phyloP scores from a whole-genome alignment of 2,329 filamentous ascomycete genomes.

The Zymoseptoria crescenta region DNA sequence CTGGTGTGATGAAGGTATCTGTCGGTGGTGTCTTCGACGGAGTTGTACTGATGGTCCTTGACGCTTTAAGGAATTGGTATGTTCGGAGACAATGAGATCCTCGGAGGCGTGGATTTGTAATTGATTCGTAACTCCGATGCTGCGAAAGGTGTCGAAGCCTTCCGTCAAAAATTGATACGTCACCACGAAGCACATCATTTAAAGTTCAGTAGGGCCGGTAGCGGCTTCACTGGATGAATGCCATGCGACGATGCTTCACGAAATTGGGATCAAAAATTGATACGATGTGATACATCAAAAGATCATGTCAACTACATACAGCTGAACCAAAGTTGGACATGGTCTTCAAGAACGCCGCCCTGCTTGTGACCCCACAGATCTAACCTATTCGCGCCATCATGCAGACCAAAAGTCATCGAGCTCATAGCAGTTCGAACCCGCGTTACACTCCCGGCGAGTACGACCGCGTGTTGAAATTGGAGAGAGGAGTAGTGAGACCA shows the following conservation, averaged over 20 bases:
- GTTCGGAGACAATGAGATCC: no score
- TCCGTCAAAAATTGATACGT: neutral
- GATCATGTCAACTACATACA: neutral
- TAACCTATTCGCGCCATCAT: neutral
- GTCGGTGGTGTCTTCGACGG: neutral
- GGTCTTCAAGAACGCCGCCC: slow-evolving; percentile 74
- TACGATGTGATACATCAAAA: neutral
- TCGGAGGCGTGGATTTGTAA: neutral
- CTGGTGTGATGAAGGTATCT: neutral
- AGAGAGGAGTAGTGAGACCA: neutral
- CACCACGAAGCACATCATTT: neutral
- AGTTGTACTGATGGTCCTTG: neutral
- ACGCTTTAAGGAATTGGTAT: no score
- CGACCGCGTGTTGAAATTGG: neutral
- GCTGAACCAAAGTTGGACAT: slow-evolving; percentile 54
- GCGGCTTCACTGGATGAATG: neutral
- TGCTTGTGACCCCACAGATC: neutral
- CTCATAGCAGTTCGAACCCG: neutral
- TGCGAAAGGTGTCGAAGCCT: neutral
- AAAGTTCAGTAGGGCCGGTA: neutral
- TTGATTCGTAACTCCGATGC: neutral
- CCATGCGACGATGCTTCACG: neutral
- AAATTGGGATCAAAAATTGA: neutral
- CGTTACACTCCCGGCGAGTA: neutral
- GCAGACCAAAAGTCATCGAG: neutral